Evolutionary conservation across 1,284 basidiomycete species (phyloP).

Genomic region (Anthracocystis setariae): DNA sequence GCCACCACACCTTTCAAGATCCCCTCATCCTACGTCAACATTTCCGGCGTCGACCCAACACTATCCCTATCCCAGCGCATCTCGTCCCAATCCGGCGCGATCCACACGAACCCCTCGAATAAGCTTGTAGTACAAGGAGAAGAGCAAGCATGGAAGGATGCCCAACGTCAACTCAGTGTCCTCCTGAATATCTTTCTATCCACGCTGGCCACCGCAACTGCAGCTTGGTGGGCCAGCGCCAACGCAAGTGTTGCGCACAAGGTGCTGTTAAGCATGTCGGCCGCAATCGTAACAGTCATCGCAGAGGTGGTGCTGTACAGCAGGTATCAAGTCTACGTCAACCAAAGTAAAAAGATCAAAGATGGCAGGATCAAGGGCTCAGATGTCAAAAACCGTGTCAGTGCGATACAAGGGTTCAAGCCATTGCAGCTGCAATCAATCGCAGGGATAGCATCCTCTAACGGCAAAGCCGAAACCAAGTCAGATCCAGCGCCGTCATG

Average conservation of each 20-base stretch:
- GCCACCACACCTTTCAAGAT: constrained; percentile 13
- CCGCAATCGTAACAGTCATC: constrained; percentile 26
- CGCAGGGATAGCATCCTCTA: not conserved
- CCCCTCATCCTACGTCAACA: constrained; percentile 28
- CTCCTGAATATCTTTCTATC: constrained; percentile 47
- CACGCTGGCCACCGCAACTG: constrained; percentile 30
- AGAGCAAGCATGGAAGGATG: constrained; percentile 40
- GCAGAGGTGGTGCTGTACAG: constrained; percentile 46
- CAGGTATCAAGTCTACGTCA: constrained; percentile 33
- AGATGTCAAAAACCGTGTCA: constrained; percentile 7
- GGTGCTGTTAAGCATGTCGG: constrained; percentile 27
- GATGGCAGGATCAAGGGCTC: constrained; percentile 26
- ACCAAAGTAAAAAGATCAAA: constrained; percentile 25
- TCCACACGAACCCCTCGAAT: not conserved
- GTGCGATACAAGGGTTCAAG: constrained; percentile 9
- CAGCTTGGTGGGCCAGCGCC: constrained; percentile 42
- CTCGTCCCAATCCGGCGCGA: constrained; percentile 1
- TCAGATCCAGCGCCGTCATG: constrained; percentile 15
- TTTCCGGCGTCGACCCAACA: constrained; percentile 36
- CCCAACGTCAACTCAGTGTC: constrained; percentile 29
- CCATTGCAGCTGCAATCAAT: constrained; percentile 20
- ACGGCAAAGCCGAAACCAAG: not conserved
- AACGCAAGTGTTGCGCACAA: constrained; percentile 21
- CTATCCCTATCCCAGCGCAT: constrained; percentile 29
- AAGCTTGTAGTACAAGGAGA: constrained; percentile 3